A percentile compares a stretch with the other conserved stretches of the same genome.
Evolutionary conservation across 2,329 filamentous ascomycete species (phyloP).

Genomic region (Stagonosporopsis rhizophila): DNA sequence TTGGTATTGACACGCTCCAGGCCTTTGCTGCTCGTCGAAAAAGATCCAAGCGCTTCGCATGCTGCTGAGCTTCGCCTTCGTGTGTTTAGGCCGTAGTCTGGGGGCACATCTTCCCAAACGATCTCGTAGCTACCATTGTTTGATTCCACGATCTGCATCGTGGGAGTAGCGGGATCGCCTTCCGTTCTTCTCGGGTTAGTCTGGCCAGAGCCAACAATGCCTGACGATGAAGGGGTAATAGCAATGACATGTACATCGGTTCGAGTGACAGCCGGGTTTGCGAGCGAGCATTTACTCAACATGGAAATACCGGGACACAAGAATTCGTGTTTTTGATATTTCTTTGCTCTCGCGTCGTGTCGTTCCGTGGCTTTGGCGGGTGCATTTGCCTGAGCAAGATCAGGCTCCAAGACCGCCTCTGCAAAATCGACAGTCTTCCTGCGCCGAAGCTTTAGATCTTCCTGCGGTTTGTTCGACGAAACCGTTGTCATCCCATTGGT

Average conservation of each 20-base stretch:
- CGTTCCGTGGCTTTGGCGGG: not conserved
- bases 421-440: conserved; percentile 44
- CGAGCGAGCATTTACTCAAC: conserved; percentile 30
- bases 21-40: conserved; percentile 24
- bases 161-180: conserved; percentile 37
- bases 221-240: conserved; percentile 28
- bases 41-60: conserved; percentile 25
- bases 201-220: not conserved
- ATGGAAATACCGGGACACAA: conserved; percentile 21
- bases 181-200: not conserved
- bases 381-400: not conserved
- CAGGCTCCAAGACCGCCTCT: conserved; percentile 5
- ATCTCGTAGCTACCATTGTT: conserved; percentile 37
- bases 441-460: conserved; percentile 26
- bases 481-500: conserved; percentile 8
- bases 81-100: conserved; percentile 14
- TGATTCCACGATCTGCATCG: conserved; percentile 44
- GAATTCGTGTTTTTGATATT: not conserved
- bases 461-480: not conserved
- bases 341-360: too few species aligned
- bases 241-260: conserved; percentile 47
- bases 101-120: conserved; percentile 40
- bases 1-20: conserved; percentile 43
- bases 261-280: conserved; percentile 39
- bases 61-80: conserved; percentile 31